Evolutionary conservation across 1,139 yeast species (phyloP).

Genomic region (Petasospora rhodanensis): DNA sequence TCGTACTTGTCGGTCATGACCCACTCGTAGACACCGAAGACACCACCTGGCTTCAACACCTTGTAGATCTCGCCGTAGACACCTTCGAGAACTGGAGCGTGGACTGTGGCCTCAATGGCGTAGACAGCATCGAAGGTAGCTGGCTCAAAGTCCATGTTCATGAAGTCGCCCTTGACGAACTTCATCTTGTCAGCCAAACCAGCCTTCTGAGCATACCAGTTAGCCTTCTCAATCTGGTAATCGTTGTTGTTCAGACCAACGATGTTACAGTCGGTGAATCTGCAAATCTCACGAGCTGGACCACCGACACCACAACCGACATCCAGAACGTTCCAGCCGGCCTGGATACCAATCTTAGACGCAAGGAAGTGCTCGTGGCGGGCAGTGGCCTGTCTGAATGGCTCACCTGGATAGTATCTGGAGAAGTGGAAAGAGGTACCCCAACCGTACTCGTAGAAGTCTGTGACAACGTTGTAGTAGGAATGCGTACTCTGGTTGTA

Average conservation of each 20-base stretch:
- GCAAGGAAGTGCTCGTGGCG: constrained; percentile 98
- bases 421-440: constrained; percentile 99
- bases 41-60: constrained; percentile 96
- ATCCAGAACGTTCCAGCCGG: constrained; percentile 84
- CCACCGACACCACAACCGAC: constrained; percentile 99
- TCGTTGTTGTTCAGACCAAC: constrained; percentile 96
- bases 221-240: constrained; percentile 93
- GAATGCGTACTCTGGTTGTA: constrained; percentile 91
- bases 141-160: constrained; percentile 96
- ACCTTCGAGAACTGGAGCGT: constrained; percentile 95
- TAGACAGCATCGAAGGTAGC: constrained; percentile 93
- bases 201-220: constrained; percentile 65
- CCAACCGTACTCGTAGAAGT: constrained; percentile 98
- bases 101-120: constrained; percentile 98
- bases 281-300: constrained; percentile 92
- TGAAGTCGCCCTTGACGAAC: constrained; percentile 96
- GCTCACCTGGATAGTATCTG: constrained; percentile 88
- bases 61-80: constrained; percentile 93
- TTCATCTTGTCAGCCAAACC: constrained; percentile 68
- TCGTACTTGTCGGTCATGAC: constrained; percentile 95
- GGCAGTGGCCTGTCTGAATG: constrained; percentile 91
- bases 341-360: constrained; percentile 71
- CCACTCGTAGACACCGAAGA: constrained; percentile 98
- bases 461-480: constrained; percentile 94
- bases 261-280: constrained; percentile 84